A percentile compares a stretch with the other conserved stretches of the same genome.
phyloP scores from a whole-genome alignment of 169 alveolate species.

The Ichthyophthirius multifiliis region DNA sequence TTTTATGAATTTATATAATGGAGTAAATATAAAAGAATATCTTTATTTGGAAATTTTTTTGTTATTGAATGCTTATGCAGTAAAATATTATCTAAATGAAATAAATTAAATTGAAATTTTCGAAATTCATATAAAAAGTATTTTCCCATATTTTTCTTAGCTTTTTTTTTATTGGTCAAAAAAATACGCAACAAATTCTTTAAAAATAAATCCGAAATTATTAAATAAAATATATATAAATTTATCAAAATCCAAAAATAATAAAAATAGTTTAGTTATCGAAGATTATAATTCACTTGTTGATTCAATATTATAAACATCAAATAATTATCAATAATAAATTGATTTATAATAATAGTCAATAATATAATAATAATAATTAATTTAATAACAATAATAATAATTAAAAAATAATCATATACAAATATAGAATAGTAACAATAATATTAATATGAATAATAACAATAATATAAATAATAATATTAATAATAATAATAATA shows the following conservation, averaged over 20 bases:
- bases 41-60: not conserved
- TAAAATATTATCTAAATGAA: conserved; percentile 11
- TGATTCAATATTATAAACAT: not conserved
- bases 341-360: no score
- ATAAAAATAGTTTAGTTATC: not conserved
- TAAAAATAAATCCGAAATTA: conserved; percentile 12
- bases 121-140: not conserved
- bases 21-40: not conserved
- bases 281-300: conserved; percentile 17
- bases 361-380: no score
- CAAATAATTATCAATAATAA: no score
- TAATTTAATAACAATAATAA: no score
- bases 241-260: not conserved
- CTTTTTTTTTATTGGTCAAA: conserved; percentile 7
- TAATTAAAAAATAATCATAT: no score
- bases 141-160: not conserved
- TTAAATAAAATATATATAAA: not conserved
- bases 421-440: no score
- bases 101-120: not conserved
- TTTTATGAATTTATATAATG: not conserved
- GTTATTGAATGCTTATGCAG: conserved; percentile 12
- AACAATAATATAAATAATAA: no score
- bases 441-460: no score
- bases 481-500: no score
- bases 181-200: not conserved